Evolutionary conservation across 768 basidiomycete species (phyloP), one percentile per base, ranked within the genome.

Genomic region (Clitopilus passeckerianus): DNA sequence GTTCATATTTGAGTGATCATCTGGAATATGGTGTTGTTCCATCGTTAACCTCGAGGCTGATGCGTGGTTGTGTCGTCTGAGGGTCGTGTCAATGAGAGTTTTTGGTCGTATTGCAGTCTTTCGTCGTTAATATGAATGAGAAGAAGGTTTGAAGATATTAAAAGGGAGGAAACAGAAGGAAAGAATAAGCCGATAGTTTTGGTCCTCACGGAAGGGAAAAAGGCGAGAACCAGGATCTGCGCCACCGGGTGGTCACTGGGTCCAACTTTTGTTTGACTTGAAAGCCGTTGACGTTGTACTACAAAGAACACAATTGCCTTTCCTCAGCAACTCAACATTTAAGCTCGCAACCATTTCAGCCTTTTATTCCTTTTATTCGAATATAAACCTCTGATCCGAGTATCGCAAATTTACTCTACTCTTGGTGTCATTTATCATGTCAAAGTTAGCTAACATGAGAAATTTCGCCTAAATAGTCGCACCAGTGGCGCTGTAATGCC

Each of bases 21-120:
- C 78, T 60, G 72, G 75, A 64, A 85, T 78, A 59, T 73, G 71
- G 59, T 77, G 80, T 60, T 76, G 71, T 54, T 80, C 78, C 78
- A 81, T 78, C 54, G 70, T 72, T 66, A 69, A 64, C 67, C 71
- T 71, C 68, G 71, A 74, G 66, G 46, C 46, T 50, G 46, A 50
- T 50, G 46, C 46, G 46, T 50, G 46, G 46, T n/a, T 22, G 46
- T 43, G 58, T 64, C 67, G 65, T 68, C 50, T 59, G 60, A 62
- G 66, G 64, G 53, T 64, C 60, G 62, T 59, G 61, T 55, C 65
- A 63, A 66, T 56, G 61, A 63, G 30, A 34, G 54, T 61, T 65
- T 53, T 61, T 59, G 44, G 58, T 52, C 55, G 65, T 64, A 65
- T 64, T 72, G 69, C 72, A 33, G 33, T 33, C 30, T 18, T 18